These are phyloP conservation scores for Tephrocybe sp. DNA, from an alignment of 768 basidiomycete species.

Conservation along the genomic window DNA sequence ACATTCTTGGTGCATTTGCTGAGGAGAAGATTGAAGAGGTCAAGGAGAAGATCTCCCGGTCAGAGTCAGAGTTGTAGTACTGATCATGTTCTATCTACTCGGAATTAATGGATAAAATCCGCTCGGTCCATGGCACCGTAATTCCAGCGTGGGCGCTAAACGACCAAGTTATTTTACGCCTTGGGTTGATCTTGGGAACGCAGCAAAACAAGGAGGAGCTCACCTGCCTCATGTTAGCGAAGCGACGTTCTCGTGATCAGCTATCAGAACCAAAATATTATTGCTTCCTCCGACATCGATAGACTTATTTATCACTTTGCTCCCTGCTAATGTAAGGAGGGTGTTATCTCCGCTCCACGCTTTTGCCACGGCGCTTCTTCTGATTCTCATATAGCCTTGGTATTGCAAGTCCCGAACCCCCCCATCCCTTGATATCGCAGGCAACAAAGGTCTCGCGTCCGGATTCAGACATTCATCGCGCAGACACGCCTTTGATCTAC, in stretches of 20 bases:
- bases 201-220: not conserved
- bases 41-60: constrained; percentile 35
- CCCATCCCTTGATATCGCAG: too few species aligned
- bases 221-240: constrained; percentile 28
- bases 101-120: constrained; percentile 1
- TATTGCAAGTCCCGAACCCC: too few species aligned
- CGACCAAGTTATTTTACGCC: constrained; percentile 2
- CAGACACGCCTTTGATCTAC: too few species aligned
- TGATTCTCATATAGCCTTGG: constrained; percentile 9
- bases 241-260: constrained; percentile 31
- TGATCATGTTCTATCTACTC: constrained; percentile 1
- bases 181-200: constrained; percentile 14
- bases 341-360: constrained; percentile 8
- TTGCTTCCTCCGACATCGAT: constrained; percentile 16
- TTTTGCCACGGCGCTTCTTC: not conserved
- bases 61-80: constrained; percentile 46
- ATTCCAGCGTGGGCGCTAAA: constrained; percentile 6
- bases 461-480: too few species aligned
- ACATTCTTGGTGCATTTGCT: constrained; percentile 72
- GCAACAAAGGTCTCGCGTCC: too few species aligned
- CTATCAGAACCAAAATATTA: constrained; percentile 1
- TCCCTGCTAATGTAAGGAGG: constrained; percentile 2
- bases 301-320: constrained; percentile 9
- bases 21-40: constrained; percentile 37
- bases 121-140: too few species aligned